Evolutionary conservation across 306 rosid genomes (phyloP).

Genomic region (Comarum palustre): DNA sequence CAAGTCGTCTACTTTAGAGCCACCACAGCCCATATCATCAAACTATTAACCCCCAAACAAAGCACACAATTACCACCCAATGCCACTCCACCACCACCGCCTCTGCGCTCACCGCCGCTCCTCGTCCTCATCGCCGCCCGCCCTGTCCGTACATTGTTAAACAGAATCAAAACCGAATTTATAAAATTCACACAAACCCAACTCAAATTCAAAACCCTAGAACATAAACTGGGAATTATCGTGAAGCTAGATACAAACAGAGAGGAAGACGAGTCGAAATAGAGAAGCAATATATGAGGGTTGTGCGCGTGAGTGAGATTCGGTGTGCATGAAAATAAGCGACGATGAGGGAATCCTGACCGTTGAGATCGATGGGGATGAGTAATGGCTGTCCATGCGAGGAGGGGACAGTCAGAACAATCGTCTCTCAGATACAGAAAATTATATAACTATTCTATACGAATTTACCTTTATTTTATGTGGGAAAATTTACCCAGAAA

Average conservation of each 20-base stretch:
- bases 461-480: background rate
- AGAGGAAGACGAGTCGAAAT: background rate
- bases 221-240: background rate
- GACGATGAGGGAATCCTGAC: conserved; percentile 32
- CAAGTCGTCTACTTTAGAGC: conserved; percentile 77
- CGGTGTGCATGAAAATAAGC: conserved; percentile 41
- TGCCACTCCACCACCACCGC: conserved; percentile 19
- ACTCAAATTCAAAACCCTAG: conserved; percentile 19
- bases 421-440: background rate
- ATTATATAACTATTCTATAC: background rate
- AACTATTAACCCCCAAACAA: conserved; percentile 22
- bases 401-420: conserved; percentile 23
- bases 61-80: conserved; percentile 14
- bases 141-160: conserved; percentile 43
- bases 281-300: background rate
- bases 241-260: background rate
- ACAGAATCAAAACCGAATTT: conserved; percentile 20
- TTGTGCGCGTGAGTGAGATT: conserved; percentile 9
- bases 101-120: background rate
- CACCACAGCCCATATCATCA: conserved; percentile 82
- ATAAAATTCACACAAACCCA: background rate
- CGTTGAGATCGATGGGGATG: conserved; percentile 45
- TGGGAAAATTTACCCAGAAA: background rate
- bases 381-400: conserved; percentile 50
- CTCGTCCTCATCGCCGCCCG: conserved; percentile 33